Conservation (phyloP, 2,329 filamentous ascomycete species). For the Sarocladium oryzae region DNA sequence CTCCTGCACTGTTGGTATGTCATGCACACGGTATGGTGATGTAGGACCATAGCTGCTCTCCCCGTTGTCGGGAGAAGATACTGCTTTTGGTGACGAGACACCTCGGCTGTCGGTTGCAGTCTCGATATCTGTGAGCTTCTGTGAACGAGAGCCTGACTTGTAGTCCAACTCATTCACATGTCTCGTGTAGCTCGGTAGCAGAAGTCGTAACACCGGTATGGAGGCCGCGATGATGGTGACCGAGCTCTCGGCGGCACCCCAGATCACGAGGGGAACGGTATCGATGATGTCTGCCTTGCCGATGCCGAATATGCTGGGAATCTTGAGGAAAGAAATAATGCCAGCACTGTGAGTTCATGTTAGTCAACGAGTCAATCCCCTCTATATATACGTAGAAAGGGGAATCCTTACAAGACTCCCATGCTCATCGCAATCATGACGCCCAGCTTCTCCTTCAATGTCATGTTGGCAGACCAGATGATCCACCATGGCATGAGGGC, state of each 20-base stretch:
- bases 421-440: conserved; percentile 36
- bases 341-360: conserved; percentile 21
- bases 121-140: neutral
- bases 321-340: conserved; percentile 24
- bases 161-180: conserved; percentile 35
- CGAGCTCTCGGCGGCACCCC: conserved; percentile 16
- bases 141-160: conserved; percentile 19
- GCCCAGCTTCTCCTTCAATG: conserved; percentile 32
- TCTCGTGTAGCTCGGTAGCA: conserved; percentile 4
- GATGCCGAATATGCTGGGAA: conserved; percentile 18
- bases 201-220: conserved; percentile 10
- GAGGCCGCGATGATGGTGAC: conserved; percentile 16
- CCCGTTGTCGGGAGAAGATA: neutral
- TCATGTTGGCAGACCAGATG: conserved; percentile 33
- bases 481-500: conserved; percentile 35
- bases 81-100: neutral
- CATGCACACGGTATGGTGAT: conserved; percentile 4
- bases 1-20: conserved; percentile 1
- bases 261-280: conserved; percentile 15
- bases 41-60: neutral
- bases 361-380: neutral
- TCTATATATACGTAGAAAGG: neutral
- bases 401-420: conserved; percentile 29
- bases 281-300: conserved; percentile 15
- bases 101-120: neutral